Evolutionary conservation across 441 rosid species (phyloP).

Genomic region (Syzygium syzygioides): DNA sequence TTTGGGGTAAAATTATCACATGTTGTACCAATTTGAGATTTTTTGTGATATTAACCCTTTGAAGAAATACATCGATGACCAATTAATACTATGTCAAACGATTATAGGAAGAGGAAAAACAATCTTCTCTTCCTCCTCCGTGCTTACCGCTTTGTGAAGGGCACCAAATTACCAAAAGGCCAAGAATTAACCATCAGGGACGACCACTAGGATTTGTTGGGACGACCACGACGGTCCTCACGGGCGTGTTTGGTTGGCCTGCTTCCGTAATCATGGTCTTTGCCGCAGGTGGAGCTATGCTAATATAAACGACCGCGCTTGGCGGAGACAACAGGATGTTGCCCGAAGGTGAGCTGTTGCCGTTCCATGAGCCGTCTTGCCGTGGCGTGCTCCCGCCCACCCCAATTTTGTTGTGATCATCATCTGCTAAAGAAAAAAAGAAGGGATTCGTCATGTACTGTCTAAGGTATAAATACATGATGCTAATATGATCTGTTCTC

Average conservation of each 20-base stretch:
- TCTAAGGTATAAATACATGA: not conserved
- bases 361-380: not conserved
- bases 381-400: not conserved
- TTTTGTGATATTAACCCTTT: too few relatives aligned
- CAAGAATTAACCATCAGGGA: not conserved
- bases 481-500: not conserved
- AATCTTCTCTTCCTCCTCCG: not conserved
- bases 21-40: too few relatives aligned
- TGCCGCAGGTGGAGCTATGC: too few relatives aligned
- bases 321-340: conserved; percentile 10
- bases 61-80: too few relatives aligned
- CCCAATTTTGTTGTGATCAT: not conserved
- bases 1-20: too few relatives aligned
- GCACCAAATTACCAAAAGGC: not conserved
- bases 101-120: not conserved
- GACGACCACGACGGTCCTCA: too few relatives aligned
- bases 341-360: too few relatives aligned
- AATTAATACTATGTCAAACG: too few relatives aligned
- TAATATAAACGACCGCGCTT: not conserved
- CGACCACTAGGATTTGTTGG: not conserved
- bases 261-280: too few relatives aligned
- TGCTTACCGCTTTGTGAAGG: not conserved
- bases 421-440: not conserved
- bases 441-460: not conserved
- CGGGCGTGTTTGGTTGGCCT: too few relatives aligned